A percentile compares a stretch with the other conserved stretches of the same genome.
Conservation (phyloP, 495 filamentous ascomycete species). For the Penicillium bovifimosum region DNA sequence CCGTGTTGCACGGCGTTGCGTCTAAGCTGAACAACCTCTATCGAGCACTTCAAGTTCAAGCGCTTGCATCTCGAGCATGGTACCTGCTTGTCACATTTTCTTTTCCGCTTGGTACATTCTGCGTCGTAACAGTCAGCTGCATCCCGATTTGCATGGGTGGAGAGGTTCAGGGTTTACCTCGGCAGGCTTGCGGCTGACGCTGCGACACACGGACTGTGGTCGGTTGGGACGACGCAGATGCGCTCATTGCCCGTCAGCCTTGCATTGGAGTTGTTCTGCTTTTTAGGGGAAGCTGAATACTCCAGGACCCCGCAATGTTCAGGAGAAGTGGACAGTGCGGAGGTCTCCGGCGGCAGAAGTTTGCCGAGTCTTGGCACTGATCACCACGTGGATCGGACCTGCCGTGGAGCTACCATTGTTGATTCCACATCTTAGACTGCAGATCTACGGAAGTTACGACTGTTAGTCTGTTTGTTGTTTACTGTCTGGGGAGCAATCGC, state of each 20-base stretch:
- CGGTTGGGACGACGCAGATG: slow-evolving; percentile 4
- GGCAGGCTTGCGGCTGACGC: slow-evolving; percentile 30
- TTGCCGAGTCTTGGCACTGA: slow-evolving; percentile 2
- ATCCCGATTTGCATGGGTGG: background rate
- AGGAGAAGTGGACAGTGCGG: background rate
- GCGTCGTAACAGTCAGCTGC: slow-evolving; percentile 3
- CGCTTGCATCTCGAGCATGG: slow-evolving; percentile 28
- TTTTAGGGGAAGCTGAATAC: background rate
- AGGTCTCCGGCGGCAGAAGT: background rate
- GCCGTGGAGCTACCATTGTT: too few species aligned
- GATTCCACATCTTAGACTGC: background rate
- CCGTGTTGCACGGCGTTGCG: slow-evolving; percentile 25
- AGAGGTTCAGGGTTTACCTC: slow-evolving; percentile 16
- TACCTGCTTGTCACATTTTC: slow-evolving; percentile 30
- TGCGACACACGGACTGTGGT: slow-evolving; percentile 23
- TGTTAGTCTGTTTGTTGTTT: too few species aligned
- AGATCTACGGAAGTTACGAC: background rate
- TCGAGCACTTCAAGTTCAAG: slow-evolving; percentile 25
- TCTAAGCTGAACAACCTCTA: slow-evolving; percentile 26
- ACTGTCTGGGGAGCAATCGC: too few species aligned
- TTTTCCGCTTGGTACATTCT: slow-evolving; percentile 31
- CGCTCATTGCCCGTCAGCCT: background rate
- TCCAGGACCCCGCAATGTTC: background rate
- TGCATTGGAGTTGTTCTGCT: background rate
- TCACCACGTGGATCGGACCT: background rate